Percentiles rank a stretch among this genome's conserved stretches.
Conservation (phyloP, 2,329 filamentous ascomycete species). For the Pyrenochaeta sp. region DNA sequence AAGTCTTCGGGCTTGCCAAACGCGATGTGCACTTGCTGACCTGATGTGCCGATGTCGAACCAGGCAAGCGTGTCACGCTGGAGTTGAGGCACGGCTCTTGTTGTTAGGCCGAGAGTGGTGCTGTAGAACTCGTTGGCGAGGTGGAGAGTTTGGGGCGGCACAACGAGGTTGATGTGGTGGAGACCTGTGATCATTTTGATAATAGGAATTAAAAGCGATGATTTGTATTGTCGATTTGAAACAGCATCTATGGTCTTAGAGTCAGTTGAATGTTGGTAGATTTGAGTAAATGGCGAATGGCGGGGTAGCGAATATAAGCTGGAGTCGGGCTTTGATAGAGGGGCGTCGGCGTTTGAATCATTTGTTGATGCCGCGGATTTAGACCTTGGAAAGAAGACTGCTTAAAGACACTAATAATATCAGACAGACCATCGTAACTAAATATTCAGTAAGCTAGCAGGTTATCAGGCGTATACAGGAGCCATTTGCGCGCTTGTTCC, state of each 20-base stretch:
- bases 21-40: constrained; percentile 67
- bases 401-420: too few relatives aligned
- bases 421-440: too few relatives aligned
- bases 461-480: too few relatives aligned
- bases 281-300: too few relatives aligned
- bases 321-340: not conserved
- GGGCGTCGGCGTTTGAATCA: not conserved
- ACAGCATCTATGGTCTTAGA: too few relatives aligned
- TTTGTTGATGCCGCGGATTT: too few relatives aligned
- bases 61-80: constrained; percentile 64
- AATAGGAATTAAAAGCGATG: too few relatives aligned
- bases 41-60: constrained; percentile 66
- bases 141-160: constrained; percentile 17
- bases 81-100: constrained; percentile 61
- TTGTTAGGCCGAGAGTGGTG: constrained; percentile 62
- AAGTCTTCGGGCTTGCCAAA: constrained; percentile 51
- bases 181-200: constrained; percentile 26
- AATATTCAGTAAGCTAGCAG: too few relatives aligned
- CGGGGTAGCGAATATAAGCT: not conserved
- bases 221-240: too few relatives aligned
- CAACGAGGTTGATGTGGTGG: constrained; percentile 27
- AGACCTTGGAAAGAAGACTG: too few relatives aligned
- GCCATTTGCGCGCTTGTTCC: too few relatives aligned
- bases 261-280: too few relatives aligned
- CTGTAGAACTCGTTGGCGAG: constrained; percentile 22